Evolutionary conservation across 2,329 filamentous ascomycete genomes (phyloP).

Genomic region (Trichophyton benhamiae): DNA sequence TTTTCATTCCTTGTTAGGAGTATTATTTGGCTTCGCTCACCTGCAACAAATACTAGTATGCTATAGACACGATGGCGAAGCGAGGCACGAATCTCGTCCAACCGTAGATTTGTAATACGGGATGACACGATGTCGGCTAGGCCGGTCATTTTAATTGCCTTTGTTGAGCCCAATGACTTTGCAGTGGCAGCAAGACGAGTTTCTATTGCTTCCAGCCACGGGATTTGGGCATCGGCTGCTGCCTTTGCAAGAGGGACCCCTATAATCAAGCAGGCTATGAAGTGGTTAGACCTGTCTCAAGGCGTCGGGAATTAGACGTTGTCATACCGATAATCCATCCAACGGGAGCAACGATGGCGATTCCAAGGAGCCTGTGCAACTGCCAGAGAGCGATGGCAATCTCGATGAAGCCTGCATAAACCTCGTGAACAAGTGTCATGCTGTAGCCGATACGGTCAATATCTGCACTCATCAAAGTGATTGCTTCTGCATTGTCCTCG

Average conservation of each 20-base stretch:
- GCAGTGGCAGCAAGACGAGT: not conserved
- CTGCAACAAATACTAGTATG: not conserved
- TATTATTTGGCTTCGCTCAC: not conserved
- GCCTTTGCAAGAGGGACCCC: not conserved
- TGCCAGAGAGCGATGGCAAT: slow-evolving; percentile 4
- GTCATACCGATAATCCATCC: not conserved
- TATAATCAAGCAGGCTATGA: not conserved
- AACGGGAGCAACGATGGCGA: not conserved
- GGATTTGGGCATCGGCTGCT: not conserved
- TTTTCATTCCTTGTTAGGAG: not conserved
- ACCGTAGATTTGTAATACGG: not conserved
- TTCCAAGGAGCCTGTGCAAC: not conserved
- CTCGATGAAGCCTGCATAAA: slow-evolving; percentile 16
- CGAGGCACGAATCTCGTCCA: slow-evolving; percentile 1
- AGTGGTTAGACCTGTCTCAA: not conserved
- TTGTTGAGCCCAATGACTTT: not conserved
- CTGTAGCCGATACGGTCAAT: slow-evolving; percentile 16
- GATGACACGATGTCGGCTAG: not conserved
- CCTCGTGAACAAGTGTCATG: slow-evolving; percentile 16
- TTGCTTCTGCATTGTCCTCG: slow-evolving; percentile 1
- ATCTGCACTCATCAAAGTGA: slow-evolving; percentile 20
- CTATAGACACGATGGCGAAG: not conserved
- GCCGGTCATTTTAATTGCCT: not conserved
- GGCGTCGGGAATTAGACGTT: too few relatives aligned
- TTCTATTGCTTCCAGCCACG: slow-evolving; percentile 2